Conservation (phyloP, 768 basidiomycete species). For the Trichaptum fuscoviolaceum region DNA sequence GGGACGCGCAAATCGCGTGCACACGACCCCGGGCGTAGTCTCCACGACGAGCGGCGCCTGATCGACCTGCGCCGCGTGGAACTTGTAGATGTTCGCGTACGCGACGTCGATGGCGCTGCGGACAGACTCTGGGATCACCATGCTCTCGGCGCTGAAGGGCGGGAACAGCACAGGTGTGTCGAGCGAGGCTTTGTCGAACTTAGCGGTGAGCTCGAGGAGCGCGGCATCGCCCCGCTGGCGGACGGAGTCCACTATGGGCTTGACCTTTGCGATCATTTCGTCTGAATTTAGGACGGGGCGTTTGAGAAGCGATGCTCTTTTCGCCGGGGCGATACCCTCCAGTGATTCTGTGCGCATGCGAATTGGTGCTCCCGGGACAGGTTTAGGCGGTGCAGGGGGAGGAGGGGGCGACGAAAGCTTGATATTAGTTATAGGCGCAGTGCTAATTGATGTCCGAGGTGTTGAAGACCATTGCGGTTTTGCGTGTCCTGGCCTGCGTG, state of each 20-base stretch:
- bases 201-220: slow-evolving; percentile 82
- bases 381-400: slow-evolving; percentile 14
- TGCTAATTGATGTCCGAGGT: slow-evolving; percentile 18
- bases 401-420: slow-evolving; percentile 24
- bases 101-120: slow-evolving; percentile 83
- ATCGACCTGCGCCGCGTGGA: slow-evolving; percentile 86
- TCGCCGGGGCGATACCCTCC: slow-evolving; percentile 36
- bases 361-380: slow-evolving; percentile 45
- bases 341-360: slow-evolving; percentile 75
- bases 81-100: slow-evolving; percentile 86
- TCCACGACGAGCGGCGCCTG: slow-evolving; percentile 72
- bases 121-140: slow-evolving; percentile 57
- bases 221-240: slow-evolving; percentile 80
- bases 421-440: slow-evolving; percentile 15
- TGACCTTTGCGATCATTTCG: slow-evolving; percentile 90
- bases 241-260: slow-evolving; percentile 89
- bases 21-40: slow-evolving; percentile 97
- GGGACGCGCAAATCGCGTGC: slow-evolving; percentile 92
- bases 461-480: slow-evolving; percentile 67
- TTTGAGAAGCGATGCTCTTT: slow-evolving; percentile 67
- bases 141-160: slow-evolving; percentile 66
- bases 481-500: slow-evolving; percentile 84
- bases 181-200: slow-evolving; percentile 83
- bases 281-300: slow-evolving; percentile 84
- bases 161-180: slow-evolving; percentile 67